phyloP scores from a whole-genome alignment of 148 eudicot species.

The Rhododendron ferrugineum region DNA sequence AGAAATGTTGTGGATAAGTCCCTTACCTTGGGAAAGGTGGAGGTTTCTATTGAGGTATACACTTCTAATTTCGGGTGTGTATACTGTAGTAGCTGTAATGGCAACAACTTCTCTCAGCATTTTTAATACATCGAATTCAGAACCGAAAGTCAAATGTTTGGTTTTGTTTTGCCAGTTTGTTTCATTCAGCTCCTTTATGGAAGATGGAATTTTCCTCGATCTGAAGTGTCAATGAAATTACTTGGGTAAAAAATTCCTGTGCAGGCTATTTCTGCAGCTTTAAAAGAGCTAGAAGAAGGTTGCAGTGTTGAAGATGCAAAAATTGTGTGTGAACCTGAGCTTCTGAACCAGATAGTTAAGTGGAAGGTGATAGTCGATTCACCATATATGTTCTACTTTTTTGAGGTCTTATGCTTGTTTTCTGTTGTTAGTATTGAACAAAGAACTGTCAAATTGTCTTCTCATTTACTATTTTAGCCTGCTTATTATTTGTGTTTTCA shows the following conservation, averaged over 20 bases:
- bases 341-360: conserved; percentile 47
- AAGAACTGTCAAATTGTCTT: background rate
- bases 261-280: conserved; percentile 76
- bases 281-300: conserved; percentile 52
- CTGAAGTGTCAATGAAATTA: conserved; percentile 1
- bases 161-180: background rate
- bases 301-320: conserved; percentile 62
- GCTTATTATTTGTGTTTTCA: background rate
- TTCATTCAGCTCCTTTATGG: background rate
- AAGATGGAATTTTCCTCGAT: background rate
- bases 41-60: conserved; percentile 56
- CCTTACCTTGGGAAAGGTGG: conserved; percentile 70
- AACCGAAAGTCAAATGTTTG: background rate
- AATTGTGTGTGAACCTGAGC: conserved; percentile 58
- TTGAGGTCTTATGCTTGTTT: background rate
- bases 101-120: background rate
- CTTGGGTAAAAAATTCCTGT: conserved; percentile 1
- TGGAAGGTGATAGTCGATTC: conserved; percentile 56
- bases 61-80: background rate
- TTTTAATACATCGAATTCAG: background rate
- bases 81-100: background rate
- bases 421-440: background rate
- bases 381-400: background rate
- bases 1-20: conserved; percentile 35
- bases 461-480: background rate